These are phyloP conservation scores for Agrocybe chaxingu DNA, from an alignment of 768 basidiomycete genomes.

Conservation along the genomic window DNA sequence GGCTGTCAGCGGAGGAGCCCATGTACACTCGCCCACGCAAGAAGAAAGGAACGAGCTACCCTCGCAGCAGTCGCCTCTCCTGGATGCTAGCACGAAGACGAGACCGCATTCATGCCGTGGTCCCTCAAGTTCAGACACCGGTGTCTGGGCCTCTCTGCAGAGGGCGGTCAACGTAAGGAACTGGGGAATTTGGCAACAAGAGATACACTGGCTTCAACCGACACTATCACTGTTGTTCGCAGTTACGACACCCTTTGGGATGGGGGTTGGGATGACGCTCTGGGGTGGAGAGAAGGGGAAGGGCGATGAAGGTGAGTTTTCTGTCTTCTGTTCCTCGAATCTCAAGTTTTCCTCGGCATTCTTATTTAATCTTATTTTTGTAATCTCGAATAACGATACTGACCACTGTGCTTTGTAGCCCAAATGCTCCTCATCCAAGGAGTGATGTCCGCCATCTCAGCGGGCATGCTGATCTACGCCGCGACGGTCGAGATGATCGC, in stretches of 20 bases:
- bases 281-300: constrained; percentile 30
- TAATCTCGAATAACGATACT: neutral
- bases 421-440: constrained; percentile 62
- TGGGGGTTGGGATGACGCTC: constrained; percentile 52
- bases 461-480: constrained; percentile 82
- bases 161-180: too few relatives aligned
- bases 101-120: too few relatives aligned
- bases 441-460: constrained; percentile 76
- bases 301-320: constrained; percentile 12
- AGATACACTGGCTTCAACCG: constrained; percentile 43
- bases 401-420: constrained; percentile 21
- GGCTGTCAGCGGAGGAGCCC: neutral
- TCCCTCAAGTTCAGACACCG: too few relatives aligned
- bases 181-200: neutral
- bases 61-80: neutral
- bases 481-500: constrained; percentile 86
- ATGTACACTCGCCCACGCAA: neutral
- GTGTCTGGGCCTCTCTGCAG: too few relatives aligned
- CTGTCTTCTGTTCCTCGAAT: neutral
- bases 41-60: neutral
- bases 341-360: neutral
- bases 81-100: too few relatives aligned
- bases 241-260: constrained; percentile 70
- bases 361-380: neutral
- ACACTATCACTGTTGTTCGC: constrained; percentile 64